Percentiles rank a stretch among this genome's conserved stretches.
phyloP scores from a whole-genome alignment of 371 early-diverging fungal genomes.

The Zychaea mexicana region DNA sequence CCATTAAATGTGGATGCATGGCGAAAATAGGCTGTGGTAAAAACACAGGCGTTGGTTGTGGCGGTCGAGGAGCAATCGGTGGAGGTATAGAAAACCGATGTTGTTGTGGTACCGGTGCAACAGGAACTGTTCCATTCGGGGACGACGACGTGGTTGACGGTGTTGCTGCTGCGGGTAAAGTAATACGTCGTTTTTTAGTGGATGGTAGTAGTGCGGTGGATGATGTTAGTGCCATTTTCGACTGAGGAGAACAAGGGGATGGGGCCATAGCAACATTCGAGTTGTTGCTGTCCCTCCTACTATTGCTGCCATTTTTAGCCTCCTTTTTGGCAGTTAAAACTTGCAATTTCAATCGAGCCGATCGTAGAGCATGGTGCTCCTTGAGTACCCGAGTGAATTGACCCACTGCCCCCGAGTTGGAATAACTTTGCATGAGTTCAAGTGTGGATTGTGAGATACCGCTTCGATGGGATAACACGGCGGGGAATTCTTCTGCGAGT shows the following conservation, averaged over 20 bases:
- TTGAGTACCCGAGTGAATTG: neutral
- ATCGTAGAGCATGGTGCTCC: constrained; percentile 3
- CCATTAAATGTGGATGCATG: neutral
- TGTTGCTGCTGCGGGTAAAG: neutral
- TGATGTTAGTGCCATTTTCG: too few species aligned
- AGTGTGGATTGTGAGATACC: neutral
- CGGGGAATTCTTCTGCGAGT: neutral
- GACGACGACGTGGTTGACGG: neutral
- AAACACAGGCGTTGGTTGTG: neutral
- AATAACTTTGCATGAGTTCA: neutral
- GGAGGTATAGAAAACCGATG: neutral
- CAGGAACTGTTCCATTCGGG: too few species aligned
- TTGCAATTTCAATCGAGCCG: constrained; percentile 1
- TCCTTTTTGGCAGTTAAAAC: neutral
- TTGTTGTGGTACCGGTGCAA: neutral
- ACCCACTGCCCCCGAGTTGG: neutral
- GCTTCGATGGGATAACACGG: constrained; percentile 1
- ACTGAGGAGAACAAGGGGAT: too few species aligned
- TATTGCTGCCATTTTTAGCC: neutral
- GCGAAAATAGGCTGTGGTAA: constrained; percentile 3
- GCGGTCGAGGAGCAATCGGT: constrained; percentile 1
- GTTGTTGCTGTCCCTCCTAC: neutral
- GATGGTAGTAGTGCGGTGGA: neutral
- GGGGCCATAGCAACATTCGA: too few species aligned
- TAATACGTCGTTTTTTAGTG: neutral